Percentiles rank a stretch among this genome's conserved stretches.
phyloP scores from a whole-genome alignment of 768 basidiomycete species.

The Paxillus ammoniavirescens region DNA sequence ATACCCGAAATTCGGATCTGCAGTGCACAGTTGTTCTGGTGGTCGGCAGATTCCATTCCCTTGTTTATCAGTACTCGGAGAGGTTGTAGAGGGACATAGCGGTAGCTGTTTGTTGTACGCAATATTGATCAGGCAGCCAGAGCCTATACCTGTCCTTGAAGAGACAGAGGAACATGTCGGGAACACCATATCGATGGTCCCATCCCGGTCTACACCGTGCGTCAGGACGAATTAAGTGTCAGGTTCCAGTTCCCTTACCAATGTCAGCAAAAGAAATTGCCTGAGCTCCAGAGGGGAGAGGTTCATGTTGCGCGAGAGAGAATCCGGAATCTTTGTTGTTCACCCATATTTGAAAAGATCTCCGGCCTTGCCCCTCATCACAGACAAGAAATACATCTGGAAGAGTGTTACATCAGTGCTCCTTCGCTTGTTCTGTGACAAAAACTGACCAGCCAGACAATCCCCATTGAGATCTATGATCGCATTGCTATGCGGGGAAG shows the following conservation, averaged over 20 bases:
- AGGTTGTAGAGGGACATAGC: constrained; percentile 63
- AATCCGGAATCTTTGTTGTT: constrained; percentile 82
- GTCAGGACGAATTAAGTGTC: neutral
- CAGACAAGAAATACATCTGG: constrained; percentile 90
- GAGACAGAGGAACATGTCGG: constrained; percentile 79
- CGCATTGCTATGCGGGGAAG: constrained; percentile 92
- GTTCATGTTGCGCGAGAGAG: constrained; percentile 59
- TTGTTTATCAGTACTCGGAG: constrained; percentile 45
- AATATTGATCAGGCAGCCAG: constrained; percentile 81
- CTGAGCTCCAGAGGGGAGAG: constrained; percentile 74
- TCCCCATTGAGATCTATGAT: constrained; percentile 94
- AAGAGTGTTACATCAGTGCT: constrained; percentile 2
- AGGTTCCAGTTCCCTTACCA: constrained; percentile 44
- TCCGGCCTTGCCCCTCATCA: constrained; percentile 53
- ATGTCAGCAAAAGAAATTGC: constrained; percentile 88
- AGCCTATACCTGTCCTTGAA: constrained; percentile 64
- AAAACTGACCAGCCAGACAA: constrained; percentile 75
- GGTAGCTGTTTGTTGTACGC: constrained; percentile 91
- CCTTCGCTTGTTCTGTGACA: neutral
- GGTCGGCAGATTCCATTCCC: constrained; percentile 63
- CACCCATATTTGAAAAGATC: constrained; percentile 88
- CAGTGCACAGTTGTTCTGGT: constrained; percentile 77
- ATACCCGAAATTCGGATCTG: constrained; percentile 80
- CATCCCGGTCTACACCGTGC: constrained; percentile 74
- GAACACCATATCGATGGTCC: constrained; percentile 94